Base-by-base conservation (phyloP, 2,329 filamentous ascomycete species). In the Pyricularia pennisetigena region DNA sequence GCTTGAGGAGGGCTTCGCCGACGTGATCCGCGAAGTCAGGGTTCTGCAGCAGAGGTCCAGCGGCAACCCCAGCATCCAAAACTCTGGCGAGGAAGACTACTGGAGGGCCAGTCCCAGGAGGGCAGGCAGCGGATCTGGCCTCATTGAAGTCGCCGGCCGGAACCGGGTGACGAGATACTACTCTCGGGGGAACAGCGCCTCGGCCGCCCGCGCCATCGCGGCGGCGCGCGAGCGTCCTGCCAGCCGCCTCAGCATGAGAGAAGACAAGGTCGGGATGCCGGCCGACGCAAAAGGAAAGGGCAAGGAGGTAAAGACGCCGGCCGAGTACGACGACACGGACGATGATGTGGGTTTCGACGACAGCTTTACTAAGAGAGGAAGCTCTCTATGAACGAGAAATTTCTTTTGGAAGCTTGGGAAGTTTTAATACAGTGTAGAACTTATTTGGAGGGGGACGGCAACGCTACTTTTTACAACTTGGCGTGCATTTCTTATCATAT, bases 1-100 rank as follows among this genome's bases (percentile, higher is more conserved):
- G 8, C 83, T 98, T 2, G 94, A 98, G 76, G 93, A 97, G 78
- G 90, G 93, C 16, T 94, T 98, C 76, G 86, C 90, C 2, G 92
- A 97, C 69, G 89, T 97, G n/a, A 86, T 93, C 68, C 88, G 87
- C 70, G 92, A 95, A 77, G 89, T 97, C 76, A 88, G 91, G 70
- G 86, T 88, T 71, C 79, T 86, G 76, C 86, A 66, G 64, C 72
- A 82, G 78, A 78, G 76, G 71, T 79, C 77, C 64, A 75, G 77
- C 64, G 80, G 78, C 57, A 78, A 78, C 41, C 79, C 81, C 3
- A 79, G 82, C 2, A 84, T 84, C 7, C 79, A 81, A 30, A 86
- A 85, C 71, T 86, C 85, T 9, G 84, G 80, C 2, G 80, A 79
- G 26, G 83, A 83, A 12, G 59, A 62, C 9, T 26, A 28, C 26